Conservation (phyloP, 2,329 filamentous ascomycete genomes). For the Sarocladiaceae sp. region DNA sequence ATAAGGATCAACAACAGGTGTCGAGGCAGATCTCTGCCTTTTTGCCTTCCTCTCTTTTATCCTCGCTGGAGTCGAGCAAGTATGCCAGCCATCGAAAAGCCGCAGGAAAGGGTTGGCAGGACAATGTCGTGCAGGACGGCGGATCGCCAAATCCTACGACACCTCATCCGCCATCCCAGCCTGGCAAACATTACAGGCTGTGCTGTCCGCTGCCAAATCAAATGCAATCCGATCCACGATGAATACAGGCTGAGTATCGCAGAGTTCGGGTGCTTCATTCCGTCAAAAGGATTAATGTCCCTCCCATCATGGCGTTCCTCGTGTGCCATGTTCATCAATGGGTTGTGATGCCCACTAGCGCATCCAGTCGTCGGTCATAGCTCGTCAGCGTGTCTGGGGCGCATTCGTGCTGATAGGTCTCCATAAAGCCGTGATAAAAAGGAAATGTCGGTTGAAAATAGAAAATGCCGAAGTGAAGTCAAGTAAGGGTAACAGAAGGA, state of each 20-base stretch:
- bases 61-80: conserved; percentile 1
- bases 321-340: conserved; percentile 1
- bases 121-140: too few relatives aligned
- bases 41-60: conserved; percentile 10
- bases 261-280: conserved; percentile 1
- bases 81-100: neutral
- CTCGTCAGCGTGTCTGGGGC: conserved; percentile 28
- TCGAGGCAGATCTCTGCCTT: conserved; percentile 2
- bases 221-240: conserved; percentile 5
- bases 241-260: neutral
- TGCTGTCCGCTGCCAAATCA: conserved; percentile 6
- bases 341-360: neutral
- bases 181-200: conserved; percentile 33
- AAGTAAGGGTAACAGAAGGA: conserved; percentile 11
- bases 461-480: too few relatives aligned
- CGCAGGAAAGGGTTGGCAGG: neutral
- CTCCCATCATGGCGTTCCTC: conserved; percentile 6
- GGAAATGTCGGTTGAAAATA: conserved; percentile 19
- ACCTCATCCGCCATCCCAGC: conserved; percentile 23
- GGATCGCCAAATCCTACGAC: too few relatives aligned
- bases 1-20: conserved; percentile 10
- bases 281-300: conserved; percentile 5
- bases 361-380: conserved; percentile 30
- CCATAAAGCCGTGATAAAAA: conserved; percentile 18
- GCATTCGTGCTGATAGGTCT: conserved; percentile 2